These are phyloP conservation scores for Harringtonia aguacate DNA, from an alignment of 2,329 filamentous ascomycete genomes.

Conservation along the genomic window DNA sequence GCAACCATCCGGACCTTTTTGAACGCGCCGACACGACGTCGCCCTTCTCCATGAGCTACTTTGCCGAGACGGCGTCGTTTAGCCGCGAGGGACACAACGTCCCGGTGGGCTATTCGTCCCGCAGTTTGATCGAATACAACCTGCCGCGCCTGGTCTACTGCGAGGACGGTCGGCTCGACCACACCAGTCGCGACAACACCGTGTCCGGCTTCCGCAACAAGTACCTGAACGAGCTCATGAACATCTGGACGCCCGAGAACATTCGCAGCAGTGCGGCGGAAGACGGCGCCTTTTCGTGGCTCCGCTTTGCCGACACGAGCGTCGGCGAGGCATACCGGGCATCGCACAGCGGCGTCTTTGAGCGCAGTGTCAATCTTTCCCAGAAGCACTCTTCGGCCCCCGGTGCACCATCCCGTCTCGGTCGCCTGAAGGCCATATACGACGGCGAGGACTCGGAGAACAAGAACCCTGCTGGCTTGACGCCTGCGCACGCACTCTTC, in stretches of 20 bases:
- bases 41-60: constrained; percentile 73
- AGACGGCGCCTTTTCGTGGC: constrained; percentile 70
- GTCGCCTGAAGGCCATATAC: constrained; percentile 58
- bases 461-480: constrained; percentile 34
- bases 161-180: constrained; percentile 65
- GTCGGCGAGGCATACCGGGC: constrained; percentile 59
- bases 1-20: constrained; percentile 95
- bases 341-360: constrained; percentile 60
- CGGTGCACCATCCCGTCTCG: constrained; percentile 33
- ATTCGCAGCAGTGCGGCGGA: constrained; percentile 52
- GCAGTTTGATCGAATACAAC: constrained; percentile 75
- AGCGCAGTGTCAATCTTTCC: constrained; percentile 46
- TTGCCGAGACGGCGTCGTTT: constrained; percentile 92
- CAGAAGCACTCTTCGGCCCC: constrained; percentile 31
- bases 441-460: constrained; percentile 49
- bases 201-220: constrained; percentile 71
- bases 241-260: constrained; percentile 78
- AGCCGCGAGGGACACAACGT: constrained; percentile 77
- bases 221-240: constrained; percentile 73
- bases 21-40: constrained; percentile 88
- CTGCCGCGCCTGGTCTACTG: constrained; percentile 74
- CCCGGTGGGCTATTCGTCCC: constrained; percentile 75
- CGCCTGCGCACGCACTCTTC: constrained; percentile 68
- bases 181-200: constrained; percentile 61
- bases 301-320: constrained; percentile 75